Evolutionary conservation across 371 early-diverging fungal species (phyloP), one percentile per base, ranked within the genome.

Genomic region (Paraphysoderma sedebokerense): DNA sequence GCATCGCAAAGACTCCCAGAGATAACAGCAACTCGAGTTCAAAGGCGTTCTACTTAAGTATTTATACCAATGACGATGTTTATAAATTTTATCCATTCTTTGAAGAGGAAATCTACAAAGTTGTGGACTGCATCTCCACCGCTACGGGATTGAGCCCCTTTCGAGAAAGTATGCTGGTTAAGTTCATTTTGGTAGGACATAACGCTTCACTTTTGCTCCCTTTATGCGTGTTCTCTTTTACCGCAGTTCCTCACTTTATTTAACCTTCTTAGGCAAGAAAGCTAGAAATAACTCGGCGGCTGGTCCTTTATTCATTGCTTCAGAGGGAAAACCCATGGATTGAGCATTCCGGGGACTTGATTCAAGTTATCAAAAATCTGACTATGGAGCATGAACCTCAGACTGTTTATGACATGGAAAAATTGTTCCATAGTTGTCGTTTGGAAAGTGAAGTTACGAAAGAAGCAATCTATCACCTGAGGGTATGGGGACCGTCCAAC

Each of bases 381-480:
- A 62, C 59, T 23, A 32, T 54, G 27, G 65, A 60, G 32, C 26
- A 36, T 20, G 40, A 51, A 38, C 52, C 57, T 0, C 62, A 59
- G 38, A 28, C 48, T 20, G 41, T 58, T n/a, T 52, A 52, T n/a
- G 62, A 65, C 33, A 47, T 65, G 52, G 65, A 65, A 45, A 28
- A 56, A 44, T 40, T 65, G 46, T 65, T 55, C 39, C 65, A 65
- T 37, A 53, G 54, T 5, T 65, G 65, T 41, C 33, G 59, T 26
- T 22, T 56, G 3, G 65, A 65, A 48, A 15, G 23, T 12, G 61
- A 59, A 33, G 65, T 65, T 5, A 57, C 59, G 27, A 60, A 60
- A 38, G 65, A 65, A 35, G 55, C 62, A 8, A 35, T 60, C 15
- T 42, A 49, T 6, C 32, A 53, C 20, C 32, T 65, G 12, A 37